Conservation (phyloP, 2,329 filamentous ascomycete species). For the Chaetomiaceae sp. region DNA sequence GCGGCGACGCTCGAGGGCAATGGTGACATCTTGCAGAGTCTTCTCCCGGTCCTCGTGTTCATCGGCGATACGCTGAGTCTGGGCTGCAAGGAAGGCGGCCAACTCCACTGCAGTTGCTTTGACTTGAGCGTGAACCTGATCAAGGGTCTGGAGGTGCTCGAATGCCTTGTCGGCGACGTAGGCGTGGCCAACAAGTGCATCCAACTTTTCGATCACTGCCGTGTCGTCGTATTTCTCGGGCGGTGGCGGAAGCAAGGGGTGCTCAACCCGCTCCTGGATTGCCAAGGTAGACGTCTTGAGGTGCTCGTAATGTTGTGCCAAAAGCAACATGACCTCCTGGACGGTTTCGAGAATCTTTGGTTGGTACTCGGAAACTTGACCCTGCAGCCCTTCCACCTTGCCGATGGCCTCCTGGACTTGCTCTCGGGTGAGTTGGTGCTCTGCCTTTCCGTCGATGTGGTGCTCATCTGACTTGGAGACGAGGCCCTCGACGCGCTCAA, state of each 20-base stretch:
- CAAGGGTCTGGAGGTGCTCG: slow-evolving; percentile 72
- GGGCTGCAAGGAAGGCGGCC: slow-evolving; percentile 71
- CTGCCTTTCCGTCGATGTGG: slow-evolving; percentile 66
- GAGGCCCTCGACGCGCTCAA: slow-evolving; percentile 75
- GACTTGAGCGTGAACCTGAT: slow-evolving; percentile 85
- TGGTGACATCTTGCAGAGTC: slow-evolving; percentile 71
- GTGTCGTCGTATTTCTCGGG: slow-evolving; percentile 63
- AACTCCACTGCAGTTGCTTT: slow-evolving; percentile 79
- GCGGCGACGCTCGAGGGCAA: slow-evolving; percentile 66
- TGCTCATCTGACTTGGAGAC: slow-evolving; percentile 70
- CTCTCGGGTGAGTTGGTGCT: slow-evolving; percentile 78
- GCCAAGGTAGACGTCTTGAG: slow-evolving; percentile 61
- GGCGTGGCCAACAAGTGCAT: slow-evolving; percentile 58
- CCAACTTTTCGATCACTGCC: slow-evolving; percentile 53
- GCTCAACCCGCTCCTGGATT: slow-evolving; percentile 56
- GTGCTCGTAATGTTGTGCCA: slow-evolving; percentile 84
- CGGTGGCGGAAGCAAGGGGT: slow-evolving; percentile 53
- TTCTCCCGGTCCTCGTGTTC: slow-evolving; percentile 75
- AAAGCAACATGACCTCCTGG: slow-evolving; percentile 76
- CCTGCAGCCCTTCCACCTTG: slow-evolving; percentile 70
- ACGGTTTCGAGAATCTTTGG: slow-evolving; percentile 84
- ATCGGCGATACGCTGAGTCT: slow-evolving; percentile 68
- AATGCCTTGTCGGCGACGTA: slow-evolving; percentile 64
- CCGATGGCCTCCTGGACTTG: slow-evolving; percentile 71
- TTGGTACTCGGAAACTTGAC: slow-evolving; percentile 74